Base-by-base conservation (phyloP, 2,329 filamentous ascomycete species). In the Xylariaceae sp. region DNA sequence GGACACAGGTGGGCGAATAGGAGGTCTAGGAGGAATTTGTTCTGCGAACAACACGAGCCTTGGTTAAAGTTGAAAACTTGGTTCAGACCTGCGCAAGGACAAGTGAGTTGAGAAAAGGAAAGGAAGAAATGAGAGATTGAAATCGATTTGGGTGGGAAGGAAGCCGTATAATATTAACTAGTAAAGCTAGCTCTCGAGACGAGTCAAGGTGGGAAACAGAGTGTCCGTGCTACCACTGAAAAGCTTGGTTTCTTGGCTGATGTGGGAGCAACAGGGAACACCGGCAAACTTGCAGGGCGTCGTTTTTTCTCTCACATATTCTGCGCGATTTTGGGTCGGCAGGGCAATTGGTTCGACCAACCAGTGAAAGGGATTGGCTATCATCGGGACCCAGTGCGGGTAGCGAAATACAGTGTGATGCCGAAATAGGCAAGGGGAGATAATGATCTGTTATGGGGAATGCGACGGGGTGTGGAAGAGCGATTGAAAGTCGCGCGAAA, bases 11-110 rank as follows among this genome's bases (percentile, higher is more conserved):
- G 53, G 44, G 65, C 62, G 62, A 59, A 56, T 56, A 26, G 36
- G 52, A 60, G 62, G 47, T 44, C 61, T 59, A 49, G 56, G 62
- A 62, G 55, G 58, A 61, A 60, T 48, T 63, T 58, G 63, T 60
- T 65, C 63, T 66, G 64, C 65, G 70, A 72, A 71, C 70, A 71
- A 69, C 70, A 72, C 70, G 65, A 64, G 69, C 65, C 70, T 70
- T 68, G 68, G 65, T 68, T 62, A 62, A 61, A 65, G 61, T 65
- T 65, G 52, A 43, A 47, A 45, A 48, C 56, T 60, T 63, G 45
- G 29, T 55, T 52, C 61, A 53, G 55, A 58, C 47, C 65, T 53
- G 60, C 64, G 63, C 70, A 72, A 71, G 69, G 69, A 69, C 71
- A 65, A 70, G 70, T 70, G 71, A 70, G 70, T 71, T 71, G 61